These are phyloP conservation scores for Tolypocladium tropicale DNA, from an alignment of 2,329 filamentous ascomycete species.

Conservation along the genomic window DNA sequence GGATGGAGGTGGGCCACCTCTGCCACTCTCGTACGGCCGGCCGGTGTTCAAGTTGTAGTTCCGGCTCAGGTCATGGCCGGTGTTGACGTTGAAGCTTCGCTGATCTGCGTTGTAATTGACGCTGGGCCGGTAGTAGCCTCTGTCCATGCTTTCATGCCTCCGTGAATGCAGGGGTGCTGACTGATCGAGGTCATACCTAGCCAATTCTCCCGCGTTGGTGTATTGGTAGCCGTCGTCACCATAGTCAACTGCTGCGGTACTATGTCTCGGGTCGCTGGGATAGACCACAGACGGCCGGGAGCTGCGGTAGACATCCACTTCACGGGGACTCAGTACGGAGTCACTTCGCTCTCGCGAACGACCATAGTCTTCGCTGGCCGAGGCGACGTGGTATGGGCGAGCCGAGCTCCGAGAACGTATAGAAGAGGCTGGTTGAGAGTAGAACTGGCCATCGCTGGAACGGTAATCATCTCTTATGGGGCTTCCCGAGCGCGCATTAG, in stretches of 20 bases:
- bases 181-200: constrained; percentile 50
- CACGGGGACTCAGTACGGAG: constrained; percentile 25
- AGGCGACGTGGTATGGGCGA: constrained; percentile 35
- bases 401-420: constrained; percentile 39
- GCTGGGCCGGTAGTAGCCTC: constrained; percentile 44
- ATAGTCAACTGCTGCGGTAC: constrained; percentile 37
- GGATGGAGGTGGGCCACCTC: constrained; percentile 52
- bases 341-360: constrained; percentile 41
- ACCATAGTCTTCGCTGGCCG: constrained; percentile 41
- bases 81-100: constrained; percentile 35
- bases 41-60: constrained; percentile 26
- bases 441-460: constrained; percentile 40
- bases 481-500: constrained; percentile 27
- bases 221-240: constrained; percentile 53
- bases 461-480: constrained; percentile 42
- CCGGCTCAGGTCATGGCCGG: constrained; percentile 31
- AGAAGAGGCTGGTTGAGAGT: constrained; percentile 48
- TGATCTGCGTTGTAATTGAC: constrained; percentile 39
- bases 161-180: constrained; percentile 27
- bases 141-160: constrained; percentile 46
- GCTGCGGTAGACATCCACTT: constrained; percentile 35
- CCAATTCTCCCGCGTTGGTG: constrained; percentile 52
- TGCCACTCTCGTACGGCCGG: constrained; percentile 24
- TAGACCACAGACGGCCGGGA: constrained; percentile 36
- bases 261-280: constrained; percentile 31